These are phyloP conservation scores for Mycena floridula DNA, from an alignment of 768 basidiomycete species.

Conservation along the genomic window DNA sequence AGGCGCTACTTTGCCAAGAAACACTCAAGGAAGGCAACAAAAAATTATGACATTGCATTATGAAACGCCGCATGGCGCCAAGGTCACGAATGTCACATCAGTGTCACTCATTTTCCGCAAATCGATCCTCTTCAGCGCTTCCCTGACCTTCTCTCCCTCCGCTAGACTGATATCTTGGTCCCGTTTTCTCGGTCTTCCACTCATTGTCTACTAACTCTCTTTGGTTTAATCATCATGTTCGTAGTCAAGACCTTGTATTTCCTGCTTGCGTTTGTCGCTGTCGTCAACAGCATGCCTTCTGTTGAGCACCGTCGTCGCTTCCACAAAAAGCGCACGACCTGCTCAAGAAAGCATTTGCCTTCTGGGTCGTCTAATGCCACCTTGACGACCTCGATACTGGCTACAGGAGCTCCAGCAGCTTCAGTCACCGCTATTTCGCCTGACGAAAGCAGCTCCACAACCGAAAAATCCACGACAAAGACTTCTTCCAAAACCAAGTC, in stretches of 20 bases:
- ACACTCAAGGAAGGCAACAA: too few relatives aligned
- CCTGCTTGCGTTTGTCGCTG: not conserved
- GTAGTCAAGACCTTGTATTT: not conserved
- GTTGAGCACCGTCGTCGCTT: not conserved
- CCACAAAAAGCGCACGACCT: not conserved
- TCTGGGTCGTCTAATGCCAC: not conserved
- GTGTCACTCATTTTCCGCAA: too few relatives aligned
- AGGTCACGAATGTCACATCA: too few relatives aligned
- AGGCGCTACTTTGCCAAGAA: too few relatives aligned
- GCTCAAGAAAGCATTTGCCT: not conserved
- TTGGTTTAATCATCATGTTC: not conserved
- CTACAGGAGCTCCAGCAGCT: not conserved
- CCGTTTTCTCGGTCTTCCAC: not conserved
- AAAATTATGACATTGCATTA: too few relatives aligned
- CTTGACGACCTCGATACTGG: not conserved
- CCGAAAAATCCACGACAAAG: not conserved
- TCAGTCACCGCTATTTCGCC: not conserved
- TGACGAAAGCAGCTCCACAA: not conserved
- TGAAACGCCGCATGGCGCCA: too few relatives aligned
- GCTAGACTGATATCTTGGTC: too few relatives aligned
- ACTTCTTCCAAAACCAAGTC: not conserved
- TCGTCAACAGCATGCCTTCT: not conserved
- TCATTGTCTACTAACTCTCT: not conserved
- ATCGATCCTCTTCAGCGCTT: too few relatives aligned
- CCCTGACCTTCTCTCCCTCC: too few relatives aligned